A percentile compares a stretch with the other conserved stretches of the same genome.
Evolutionary conservation across 2,329 filamentous ascomycete species (phyloP).

Genomic region (Chrysosphaeria jannelii): DNA sequence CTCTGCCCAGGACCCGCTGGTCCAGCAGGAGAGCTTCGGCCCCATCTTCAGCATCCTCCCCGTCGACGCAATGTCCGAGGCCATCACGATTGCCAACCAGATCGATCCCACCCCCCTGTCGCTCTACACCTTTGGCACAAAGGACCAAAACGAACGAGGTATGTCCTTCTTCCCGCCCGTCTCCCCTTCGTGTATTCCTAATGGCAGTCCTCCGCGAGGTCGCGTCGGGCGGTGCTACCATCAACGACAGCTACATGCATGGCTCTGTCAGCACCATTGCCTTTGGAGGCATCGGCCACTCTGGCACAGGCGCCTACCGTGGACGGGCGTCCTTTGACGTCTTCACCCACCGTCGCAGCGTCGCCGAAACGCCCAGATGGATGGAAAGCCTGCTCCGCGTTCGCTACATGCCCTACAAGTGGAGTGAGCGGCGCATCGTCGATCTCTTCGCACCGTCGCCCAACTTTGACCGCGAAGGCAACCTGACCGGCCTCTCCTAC

Average conservation of each 20-base stretch:
- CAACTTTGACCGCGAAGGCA: constrained; percentile 31
- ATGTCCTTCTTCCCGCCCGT: constrained; percentile 3
- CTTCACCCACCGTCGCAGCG: constrained; percentile 26
- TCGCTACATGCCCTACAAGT: constrained; percentile 33
- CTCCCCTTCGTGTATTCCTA: not conserved
- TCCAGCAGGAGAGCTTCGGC: constrained; percentile 68
- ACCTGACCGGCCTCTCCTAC: constrained; percentile 9
- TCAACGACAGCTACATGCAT: constrained; percentile 21
- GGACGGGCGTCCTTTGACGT: constrained; percentile 43
- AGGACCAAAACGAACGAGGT: constrained; percentile 48
- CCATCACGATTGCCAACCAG: constrained; percentile 51
- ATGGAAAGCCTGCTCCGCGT: constrained; percentile 34
- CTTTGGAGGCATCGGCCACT: constrained; percentile 63
- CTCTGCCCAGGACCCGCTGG: constrained; percentile 42
- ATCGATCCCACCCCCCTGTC: constrained; percentile 62
- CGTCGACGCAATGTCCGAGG: constrained; percentile 54
- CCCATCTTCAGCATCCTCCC: constrained; percentile 68
- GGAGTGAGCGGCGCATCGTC: constrained; percentile 14
- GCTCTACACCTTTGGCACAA: constrained; percentile 61
- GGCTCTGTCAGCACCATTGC: constrained; percentile 34
- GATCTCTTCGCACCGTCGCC: constrained; percentile 16
- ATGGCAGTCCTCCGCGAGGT: constrained; percentile 24
- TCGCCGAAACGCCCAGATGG: constrained; percentile 34
- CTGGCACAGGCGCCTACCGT: constrained; percentile 47
- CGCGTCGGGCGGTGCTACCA: constrained; percentile 36